These are phyloP conservation scores for Pseudocercospora pini-densiflorae DNA, from an alignment of 2,329 filamentous ascomycete genomes.

Conservation along the genomic window DNA sequence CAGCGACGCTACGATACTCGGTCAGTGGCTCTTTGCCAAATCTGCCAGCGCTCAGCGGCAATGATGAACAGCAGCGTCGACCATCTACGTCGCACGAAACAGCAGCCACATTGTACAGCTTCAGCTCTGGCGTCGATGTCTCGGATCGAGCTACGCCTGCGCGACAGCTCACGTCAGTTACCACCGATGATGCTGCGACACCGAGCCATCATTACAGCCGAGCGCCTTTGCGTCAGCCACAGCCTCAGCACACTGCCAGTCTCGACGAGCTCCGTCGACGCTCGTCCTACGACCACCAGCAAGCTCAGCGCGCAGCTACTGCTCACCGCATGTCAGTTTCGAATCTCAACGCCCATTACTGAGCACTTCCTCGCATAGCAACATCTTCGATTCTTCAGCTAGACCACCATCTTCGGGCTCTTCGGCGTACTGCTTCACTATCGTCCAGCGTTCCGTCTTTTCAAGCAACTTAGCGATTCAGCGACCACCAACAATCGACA, in stretches of 20 bases:
- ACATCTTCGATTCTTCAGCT: constrained; percentile 12
- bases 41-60: constrained; percentile 19
- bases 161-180: constrained; percentile 16
- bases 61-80: constrained; percentile 20
- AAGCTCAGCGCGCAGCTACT: constrained; percentile 26
- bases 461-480: constrained; percentile 2
- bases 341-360: constrained; percentile 34
- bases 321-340: constrained; percentile 35
- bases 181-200: constrained; percentile 17
- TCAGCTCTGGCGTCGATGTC: constrained; percentile 32
- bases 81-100: constrained; percentile 25
- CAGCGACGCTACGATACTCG: constrained; percentile 24
- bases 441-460: constrained; percentile 8
- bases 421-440: constrained; percentile 18
- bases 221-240: constrained; percentile 26
- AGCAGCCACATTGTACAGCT: constrained; percentile 36
- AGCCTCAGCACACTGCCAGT: constrained; percentile 34
- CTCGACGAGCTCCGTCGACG: constrained; percentile 33
- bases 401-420: neutral
- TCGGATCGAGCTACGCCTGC: constrained; percentile 22
- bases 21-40: constrained; percentile 11
- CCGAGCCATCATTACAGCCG: constrained; percentile 21
- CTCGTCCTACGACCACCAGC: constrained; percentile 30
- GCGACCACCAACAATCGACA: constrained; percentile 1
- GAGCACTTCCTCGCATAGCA: neutral